Base-by-base conservation (phyloP, 257 asterid species). In the Prunella vulgaris region DNA sequence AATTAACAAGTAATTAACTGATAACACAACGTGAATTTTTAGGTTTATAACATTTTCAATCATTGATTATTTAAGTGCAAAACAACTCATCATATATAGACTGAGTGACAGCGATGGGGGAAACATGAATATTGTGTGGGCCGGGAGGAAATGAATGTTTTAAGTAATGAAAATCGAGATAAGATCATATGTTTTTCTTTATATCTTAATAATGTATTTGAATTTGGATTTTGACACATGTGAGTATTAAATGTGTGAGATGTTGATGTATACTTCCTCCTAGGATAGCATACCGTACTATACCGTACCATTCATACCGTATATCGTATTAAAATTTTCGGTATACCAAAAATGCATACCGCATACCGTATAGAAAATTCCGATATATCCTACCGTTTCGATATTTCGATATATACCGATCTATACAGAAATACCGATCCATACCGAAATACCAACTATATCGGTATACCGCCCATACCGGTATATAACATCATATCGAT, bases 81-180 rank as follows among this genome's bases (percentile, higher is more conserved):
- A 69, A 69, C 64, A 68, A 42, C 73, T 53, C 73, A 68, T 32
- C 17, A 8, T 46, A 17, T 60, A 32, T 13, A 28, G 15, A 15
- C 8, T 7, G 40, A 13, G 54, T 2, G 35, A 63, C 4, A 24
- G 52, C 12, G 35, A 38, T 20, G 27, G 27, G 21, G 12, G 35
- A n/a, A 2, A 21, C 59, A 18, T 9, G 27, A 10, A 20, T 52
- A 17, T 18, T 52, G 59, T 51, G 14, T 1, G 14, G 27, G 58
- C 9, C 13, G 13, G 28, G 28, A 21, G 28, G 28, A 21, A 21
- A 18, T 51, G 28, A 52, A 18, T 2, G 53, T 46, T 20, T 32
- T 52, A 18, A 46, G 21, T n/a, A 46, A 46, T 46, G 21, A 15
- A 46, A n/a, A 46, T 46, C 22, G 4, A 46, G 53, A 46, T 46